These are phyloP conservation scores for Apiospora pterosperma DNA, from an alignment of 2,329 filamentous ascomycete genomes.

Conservation along the genomic window DNA sequence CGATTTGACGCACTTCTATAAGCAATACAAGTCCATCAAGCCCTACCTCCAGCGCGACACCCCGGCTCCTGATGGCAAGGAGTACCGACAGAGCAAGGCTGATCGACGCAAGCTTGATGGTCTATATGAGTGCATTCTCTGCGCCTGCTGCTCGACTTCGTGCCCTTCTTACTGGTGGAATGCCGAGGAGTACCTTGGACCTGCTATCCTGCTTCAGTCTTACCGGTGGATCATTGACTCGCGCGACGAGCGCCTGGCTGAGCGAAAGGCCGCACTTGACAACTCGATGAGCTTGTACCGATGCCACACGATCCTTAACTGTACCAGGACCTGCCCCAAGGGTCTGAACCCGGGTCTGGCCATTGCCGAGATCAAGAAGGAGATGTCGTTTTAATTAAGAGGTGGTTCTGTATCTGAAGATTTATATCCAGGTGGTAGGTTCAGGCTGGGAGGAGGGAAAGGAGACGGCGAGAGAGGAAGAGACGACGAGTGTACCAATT, in stretches of 20 bases:
- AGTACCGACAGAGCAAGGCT: slow-evolving; percentile 85
- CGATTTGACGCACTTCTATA: slow-evolving; percentile 98
- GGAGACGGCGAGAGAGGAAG: background rate
- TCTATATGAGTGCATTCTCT: slow-evolving; percentile 98
- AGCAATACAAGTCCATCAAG: slow-evolving; percentile 99
- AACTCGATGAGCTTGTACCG: slow-evolving; percentile 99
- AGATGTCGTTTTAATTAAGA: slow-evolving; percentile 62
- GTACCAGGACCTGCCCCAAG: slow-evolving; percentile 96
- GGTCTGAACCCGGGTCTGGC: slow-evolving; percentile 92
- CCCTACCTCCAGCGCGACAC: slow-evolving; percentile 93
- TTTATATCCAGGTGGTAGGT: background rate
- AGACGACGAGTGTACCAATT: slow-evolving; percentile 12
- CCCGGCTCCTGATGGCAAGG: slow-evolving; percentile 79
- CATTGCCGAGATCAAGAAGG: slow-evolving; percentile 98
- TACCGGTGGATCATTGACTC: slow-evolving; percentile 97
- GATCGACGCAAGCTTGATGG: slow-evolving; percentile 97
- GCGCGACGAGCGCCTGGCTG: slow-evolving; percentile 81
- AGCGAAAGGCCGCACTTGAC: slow-evolving; percentile 88
- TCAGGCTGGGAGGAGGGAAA: background rate
- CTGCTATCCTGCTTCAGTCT: slow-evolving; percentile 92
- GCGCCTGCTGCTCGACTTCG: slow-evolving; percentile 97
- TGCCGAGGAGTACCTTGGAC: slow-evolving; percentile 95
- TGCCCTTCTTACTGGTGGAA: slow-evolving; percentile 99
- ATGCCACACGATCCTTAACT: slow-evolving; percentile 99
- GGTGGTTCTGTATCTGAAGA: background rate